Evolutionary conservation across 2,329 filamentous ascomycete species (phyloP).

Genomic region (Aspergillus tamarii): DNA sequence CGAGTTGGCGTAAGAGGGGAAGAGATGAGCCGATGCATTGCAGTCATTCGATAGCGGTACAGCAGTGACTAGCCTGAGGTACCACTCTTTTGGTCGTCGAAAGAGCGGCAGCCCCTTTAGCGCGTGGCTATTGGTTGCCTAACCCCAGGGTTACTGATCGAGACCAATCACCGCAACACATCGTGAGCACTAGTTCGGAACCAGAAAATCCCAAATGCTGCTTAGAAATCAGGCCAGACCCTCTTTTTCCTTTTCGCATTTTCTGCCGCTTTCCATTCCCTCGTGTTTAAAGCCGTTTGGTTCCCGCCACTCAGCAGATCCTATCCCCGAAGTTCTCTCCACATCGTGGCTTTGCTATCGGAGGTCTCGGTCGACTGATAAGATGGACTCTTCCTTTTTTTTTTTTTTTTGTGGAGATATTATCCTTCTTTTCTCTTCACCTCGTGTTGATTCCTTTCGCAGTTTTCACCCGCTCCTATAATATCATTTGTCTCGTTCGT

Average conservation of each 20-base stretch:
- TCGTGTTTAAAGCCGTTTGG: background rate
- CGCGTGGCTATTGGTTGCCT: background rate
- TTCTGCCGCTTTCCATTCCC: slow-evolving; percentile 11
- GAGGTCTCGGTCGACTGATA: background rate
- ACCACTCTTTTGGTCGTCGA: background rate
- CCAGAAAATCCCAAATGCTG: slow-evolving; percentile 14
- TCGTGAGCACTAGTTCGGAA: slow-evolving; percentile 7
- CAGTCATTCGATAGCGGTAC: slow-evolving; percentile 5
- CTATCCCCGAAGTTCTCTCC: background rate
- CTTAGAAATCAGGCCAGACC: slow-evolving; percentile 33
- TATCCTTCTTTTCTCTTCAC: background rate
- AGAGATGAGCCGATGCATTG: background rate
- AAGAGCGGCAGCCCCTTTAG: background rate
- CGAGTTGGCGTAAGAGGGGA: slow-evolving; percentile 4
- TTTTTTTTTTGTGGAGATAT: background rate
- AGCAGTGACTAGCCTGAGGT: background rate
- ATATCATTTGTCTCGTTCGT: background rate
- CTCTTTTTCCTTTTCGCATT: slow-evolving; percentile 15
- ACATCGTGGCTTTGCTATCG: background rate
- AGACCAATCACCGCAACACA: background rate
- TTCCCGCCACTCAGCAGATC: slow-evolving; percentile 7
- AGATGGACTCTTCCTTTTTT: background rate
- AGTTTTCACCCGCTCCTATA: background rate
- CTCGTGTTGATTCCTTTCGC: background rate
- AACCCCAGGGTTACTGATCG: background rate